phyloP scores from a whole-genome alignment of 1,284 basidiomycete genomes.

The Cystobasidium slooffiae region DNA sequence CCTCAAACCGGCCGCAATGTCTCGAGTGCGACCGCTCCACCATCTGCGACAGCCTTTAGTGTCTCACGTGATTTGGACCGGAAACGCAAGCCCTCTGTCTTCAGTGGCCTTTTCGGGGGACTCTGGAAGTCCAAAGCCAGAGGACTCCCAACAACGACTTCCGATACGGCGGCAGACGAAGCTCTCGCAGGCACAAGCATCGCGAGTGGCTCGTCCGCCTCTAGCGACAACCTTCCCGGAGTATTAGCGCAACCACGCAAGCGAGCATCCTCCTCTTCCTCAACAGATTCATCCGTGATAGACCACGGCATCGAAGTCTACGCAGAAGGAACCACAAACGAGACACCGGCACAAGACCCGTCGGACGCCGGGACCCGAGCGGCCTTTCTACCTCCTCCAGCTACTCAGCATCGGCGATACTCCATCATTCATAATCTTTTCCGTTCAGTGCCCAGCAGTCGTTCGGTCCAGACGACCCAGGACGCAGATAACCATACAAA shows the following conservation, averaged over 20 bases:
- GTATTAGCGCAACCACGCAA: not conserved
- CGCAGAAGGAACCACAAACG: not conserved
- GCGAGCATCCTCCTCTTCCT: not conserved
- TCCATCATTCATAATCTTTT: slow-evolving; percentile 33
- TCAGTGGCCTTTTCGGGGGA: slow-evolving; percentile 15
- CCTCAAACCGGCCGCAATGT: slow-evolving; percentile 1
- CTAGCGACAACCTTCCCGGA: too few relatives aligned
- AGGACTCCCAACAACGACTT: not conserved
- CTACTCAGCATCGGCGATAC: slow-evolving; percentile 4
- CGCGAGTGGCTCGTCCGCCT: too few relatives aligned
- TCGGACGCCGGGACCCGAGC: too few relatives aligned
- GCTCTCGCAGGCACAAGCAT: not conserved
- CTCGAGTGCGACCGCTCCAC: slow-evolving; percentile 29
- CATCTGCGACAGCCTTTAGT: not conserved
- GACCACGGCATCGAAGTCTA: not conserved
- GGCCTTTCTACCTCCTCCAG: not conserved
- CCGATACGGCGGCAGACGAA: not conserved
- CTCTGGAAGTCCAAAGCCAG: not conserved
- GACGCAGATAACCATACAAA: too few relatives aligned
- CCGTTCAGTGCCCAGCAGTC: slow-evolving; percentile 1
- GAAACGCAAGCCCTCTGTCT: slow-evolving; percentile 15
- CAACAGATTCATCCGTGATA: not conserved
- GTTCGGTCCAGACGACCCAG: too few relatives aligned
- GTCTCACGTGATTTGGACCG: not conserved
- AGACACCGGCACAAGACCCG: too few relatives aligned